Percentiles rank a stretch among this genome's conserved stretches.
Evolutionary conservation across 1,284 basidiomycete species (phyloP).

Genomic region (Termitomyces sp.): DNA sequence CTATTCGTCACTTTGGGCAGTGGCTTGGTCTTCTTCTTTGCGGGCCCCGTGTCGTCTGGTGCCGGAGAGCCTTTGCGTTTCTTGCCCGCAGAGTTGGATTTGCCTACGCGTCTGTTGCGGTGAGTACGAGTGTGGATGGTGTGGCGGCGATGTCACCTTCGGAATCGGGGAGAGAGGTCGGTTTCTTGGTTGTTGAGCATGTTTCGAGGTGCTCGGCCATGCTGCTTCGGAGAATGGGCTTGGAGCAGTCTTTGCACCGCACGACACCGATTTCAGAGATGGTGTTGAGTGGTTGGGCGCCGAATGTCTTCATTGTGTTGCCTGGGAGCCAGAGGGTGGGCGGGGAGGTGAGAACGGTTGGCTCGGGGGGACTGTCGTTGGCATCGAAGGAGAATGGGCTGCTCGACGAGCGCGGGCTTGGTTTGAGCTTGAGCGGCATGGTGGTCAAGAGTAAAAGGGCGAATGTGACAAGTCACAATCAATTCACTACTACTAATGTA

Average conservation of each 20-base stretch:
- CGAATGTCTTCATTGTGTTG: constrained; percentile 84
- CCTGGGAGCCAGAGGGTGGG: constrained; percentile 81
- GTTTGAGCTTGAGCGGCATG: constrained; percentile 55
- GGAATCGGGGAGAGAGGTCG: not conserved
- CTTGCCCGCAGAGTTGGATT: constrained; percentile 43
- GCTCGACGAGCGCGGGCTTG: constrained; percentile 29
- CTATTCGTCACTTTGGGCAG: constrained; percentile 68
- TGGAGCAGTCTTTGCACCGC: constrained; percentile 73
- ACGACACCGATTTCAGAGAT: constrained; percentile 66
- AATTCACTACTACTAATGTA: not conserved
- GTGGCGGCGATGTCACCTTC: constrained; percentile 27
- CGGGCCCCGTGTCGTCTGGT: constrained; percentile 55
- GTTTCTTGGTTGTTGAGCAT: constrained; percentile 24
- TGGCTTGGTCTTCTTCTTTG: constrained; percentile 74
- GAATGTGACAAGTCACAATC: not conserved
- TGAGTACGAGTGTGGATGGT: not conserved
- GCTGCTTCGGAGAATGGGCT: constrained; percentile 73
- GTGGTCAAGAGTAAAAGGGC: constrained; percentile 12
- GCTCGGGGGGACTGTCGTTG: constrained; percentile 32
- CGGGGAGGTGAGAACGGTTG: constrained; percentile 49
- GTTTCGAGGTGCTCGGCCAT: constrained; percentile 71
- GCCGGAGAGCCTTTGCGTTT: constrained; percentile 72
- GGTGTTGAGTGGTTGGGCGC: constrained; percentile 63
- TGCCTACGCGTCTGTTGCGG: constrained; percentile 20
- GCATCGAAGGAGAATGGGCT: constrained; percentile 55